Base-by-base conservation (phyloP, 495 filamentous ascomycete species). In the Penicillium bialowiezense region DNA sequence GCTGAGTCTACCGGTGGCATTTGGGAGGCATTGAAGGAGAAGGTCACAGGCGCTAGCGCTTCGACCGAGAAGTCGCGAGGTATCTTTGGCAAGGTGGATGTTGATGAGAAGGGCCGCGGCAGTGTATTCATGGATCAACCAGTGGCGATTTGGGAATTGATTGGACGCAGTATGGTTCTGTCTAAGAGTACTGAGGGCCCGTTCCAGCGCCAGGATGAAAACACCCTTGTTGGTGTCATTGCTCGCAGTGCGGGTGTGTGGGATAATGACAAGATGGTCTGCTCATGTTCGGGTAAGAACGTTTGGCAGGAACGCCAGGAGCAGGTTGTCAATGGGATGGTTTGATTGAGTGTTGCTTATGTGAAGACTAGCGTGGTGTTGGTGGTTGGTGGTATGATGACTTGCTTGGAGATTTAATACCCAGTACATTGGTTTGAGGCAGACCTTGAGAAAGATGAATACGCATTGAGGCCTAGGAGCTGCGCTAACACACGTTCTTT, bases 181-280 rank as follows among this genome's bases (percentile, higher is more conserved):
- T 83, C 87, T 14, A 81, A 74, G 48, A 48, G 65, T 54, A 62
- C 59, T 41, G 69, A 71, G 39, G 66, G 67, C 3, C 69, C 71
- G 41, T 81, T 83, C 61, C 65, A 81, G 52, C 73, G 72, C 54
- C 86, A 91, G 57, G 88, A 95, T 58, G 76, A 82, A 41, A 83
- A 95, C 61, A 92, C 90, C 24, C 71, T 96, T 33, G 87, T 96
- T 6, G 93, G 93, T 26, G 90, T 97, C 42, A 88, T 97, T 64
- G 93, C 93, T 35, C 76, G 93, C 62, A 96, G 90, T 69, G 91
- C 93, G 19, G 93, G 93, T 12, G 86, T 95, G 43, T 97, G 93
- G 93, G 91, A 97, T 65, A 97, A 98, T 62, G 90, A 96, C 64
- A 98, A 97, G 78, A 96, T 87, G 59, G 93, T 98, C 21, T 85